phyloP scores from a whole-genome alignment of 2,329 filamentous ascomycete species.

The Stachybotrys elegans region DNA sequence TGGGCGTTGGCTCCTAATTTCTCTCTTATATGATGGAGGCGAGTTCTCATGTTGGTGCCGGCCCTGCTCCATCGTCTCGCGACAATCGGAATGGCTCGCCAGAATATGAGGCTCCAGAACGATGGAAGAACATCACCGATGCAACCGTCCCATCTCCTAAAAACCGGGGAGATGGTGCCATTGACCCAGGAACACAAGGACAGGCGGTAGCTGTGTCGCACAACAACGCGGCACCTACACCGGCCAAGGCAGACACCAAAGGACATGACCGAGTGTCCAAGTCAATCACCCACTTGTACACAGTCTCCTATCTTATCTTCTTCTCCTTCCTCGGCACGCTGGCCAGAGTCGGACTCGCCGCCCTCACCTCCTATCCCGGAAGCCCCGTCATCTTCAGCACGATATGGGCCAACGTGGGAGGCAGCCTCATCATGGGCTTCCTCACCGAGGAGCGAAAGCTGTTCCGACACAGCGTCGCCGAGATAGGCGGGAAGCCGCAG shows the following conservation, averaged over 20 bases:
- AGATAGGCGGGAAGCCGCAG: conserved; percentile 31
- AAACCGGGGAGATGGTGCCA: no score
- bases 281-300: conserved; percentile 58
- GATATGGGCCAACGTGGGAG: conserved; percentile 84
- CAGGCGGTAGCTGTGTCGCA: no score
- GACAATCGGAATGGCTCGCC: no score
- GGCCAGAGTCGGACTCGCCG: conserved; percentile 73
- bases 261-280: conserved; percentile 33
- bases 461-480: conserved; percentile 65
- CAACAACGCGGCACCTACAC: neutral
- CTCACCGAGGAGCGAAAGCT: conserved; percentile 72
- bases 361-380: conserved; percentile 73
- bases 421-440: conserved; percentile 81
- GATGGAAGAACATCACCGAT: no score
- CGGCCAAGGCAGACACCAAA: neutral
- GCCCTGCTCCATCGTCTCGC: no score
- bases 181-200: no score
- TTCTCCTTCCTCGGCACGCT: conserved; percentile 84
- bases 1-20: no score
- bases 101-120: no score
- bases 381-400: conserved; percentile 69
- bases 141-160: no score
- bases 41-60: no score
- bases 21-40: no score
- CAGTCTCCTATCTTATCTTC: conserved; percentile 74